phyloP scores from a whole-genome alignment of 371 early-diverging fungal species.

The Mortierella sp. region DNA sequence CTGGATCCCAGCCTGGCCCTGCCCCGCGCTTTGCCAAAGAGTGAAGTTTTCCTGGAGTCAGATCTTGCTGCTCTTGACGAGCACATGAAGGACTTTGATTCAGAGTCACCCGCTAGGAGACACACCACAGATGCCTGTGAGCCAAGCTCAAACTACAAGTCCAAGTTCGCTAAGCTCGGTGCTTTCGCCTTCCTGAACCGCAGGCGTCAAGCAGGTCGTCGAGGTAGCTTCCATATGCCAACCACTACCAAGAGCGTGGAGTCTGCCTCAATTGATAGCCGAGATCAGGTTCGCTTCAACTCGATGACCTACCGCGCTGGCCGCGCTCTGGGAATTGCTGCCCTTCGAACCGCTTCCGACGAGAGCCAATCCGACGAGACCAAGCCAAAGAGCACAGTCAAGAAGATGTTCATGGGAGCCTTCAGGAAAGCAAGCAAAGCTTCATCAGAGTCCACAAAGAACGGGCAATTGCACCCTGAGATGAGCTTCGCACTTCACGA shows the following conservation, averaged over 20 bases:
- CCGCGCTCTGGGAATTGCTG: background rate
- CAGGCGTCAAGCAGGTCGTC: background rate
- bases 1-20: slow-evolving; percentile 46
- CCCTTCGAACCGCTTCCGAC: background rate
- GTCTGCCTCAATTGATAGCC: background rate
- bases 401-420: slow-evolving; percentile 28
- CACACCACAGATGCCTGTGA: slow-evolving; percentile 8
- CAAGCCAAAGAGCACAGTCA: slow-evolving; percentile 24
- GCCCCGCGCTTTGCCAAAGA: slow-evolving; percentile 43
- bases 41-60: too few species aligned
- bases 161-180: slow-evolving; percentile 9
- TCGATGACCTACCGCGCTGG: slow-evolving; percentile 2
- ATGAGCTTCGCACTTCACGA: background rate
- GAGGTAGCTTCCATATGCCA: slow-evolving; percentile 4
- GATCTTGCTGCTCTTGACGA: too few species aligned
- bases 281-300: background rate
- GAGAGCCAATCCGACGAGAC: slow-evolving; percentile 15
- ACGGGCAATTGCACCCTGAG: slow-evolving; percentile 5
- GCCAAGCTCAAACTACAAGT: slow-evolving; percentile 1
- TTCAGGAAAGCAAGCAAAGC: slow-evolving; percentile 24
- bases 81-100: too few species aligned
- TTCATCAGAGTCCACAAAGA: background rate
- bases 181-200: slow-evolving; percentile 8
- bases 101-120: background rate
- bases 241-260: slow-evolving; percentile 7